These are phyloP conservation scores for Alternaria hordeiaustralica DNA, from an alignment of 2,329 filamentous ascomycete genomes.

Conservation along the genomic window DNA sequence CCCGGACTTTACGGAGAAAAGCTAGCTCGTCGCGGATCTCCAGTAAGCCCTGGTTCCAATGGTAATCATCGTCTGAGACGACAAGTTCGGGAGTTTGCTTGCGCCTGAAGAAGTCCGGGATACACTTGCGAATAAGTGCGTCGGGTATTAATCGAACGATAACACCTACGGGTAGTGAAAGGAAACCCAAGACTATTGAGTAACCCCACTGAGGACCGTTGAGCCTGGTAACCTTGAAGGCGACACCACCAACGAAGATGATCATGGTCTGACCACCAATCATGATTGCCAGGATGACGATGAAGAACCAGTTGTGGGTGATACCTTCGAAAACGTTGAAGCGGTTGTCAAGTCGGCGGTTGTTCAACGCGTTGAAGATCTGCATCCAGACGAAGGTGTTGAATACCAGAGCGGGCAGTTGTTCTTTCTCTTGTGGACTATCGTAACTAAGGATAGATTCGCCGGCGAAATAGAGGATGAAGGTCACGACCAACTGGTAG, in stretches of 20 bases:
- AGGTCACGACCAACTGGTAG: slow-evolving; percentile 81
- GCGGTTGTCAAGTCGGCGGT: slow-evolving; percentile 89
- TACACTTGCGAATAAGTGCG: slow-evolving; percentile 58
- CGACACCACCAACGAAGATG: slow-evolving; percentile 80
- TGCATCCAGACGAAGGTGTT: slow-evolving; percentile 99
- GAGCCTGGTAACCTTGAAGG: slow-evolving; percentile 77
- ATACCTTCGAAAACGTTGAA: slow-evolving; percentile 97
- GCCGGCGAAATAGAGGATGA: slow-evolving; percentile 82
- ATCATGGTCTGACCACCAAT: slow-evolving; percentile 89
- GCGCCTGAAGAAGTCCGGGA: slow-evolving; percentile 52
- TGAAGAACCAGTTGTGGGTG: slow-evolving; percentile 84
- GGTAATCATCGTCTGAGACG: slow-evolving; percentile 55
- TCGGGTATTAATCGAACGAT: slow-evolving; percentile 85
- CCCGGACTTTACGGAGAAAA: slow-evolving; percentile 80
- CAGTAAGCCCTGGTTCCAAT: slow-evolving; percentile 73
- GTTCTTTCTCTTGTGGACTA: slow-evolving; percentile 52
- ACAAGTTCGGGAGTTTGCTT: slow-evolving; percentile 52
- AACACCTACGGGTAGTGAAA: slow-evolving; percentile 86
- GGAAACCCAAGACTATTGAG: slow-evolving; percentile 79
- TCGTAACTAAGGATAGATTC: slow-evolving; percentile 66
- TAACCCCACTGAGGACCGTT: slow-evolving; percentile 84
- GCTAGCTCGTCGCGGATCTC: slow-evolving; percentile 82
- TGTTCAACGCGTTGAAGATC: slow-evolving; percentile 98
- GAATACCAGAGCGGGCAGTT: slow-evolving; percentile 83
- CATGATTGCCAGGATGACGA: slow-evolving; percentile 85